phyloP scores from a whole-genome alignment of 495 filamentous ascomycete genomes.

The Choiromyces venosus region DNA sequence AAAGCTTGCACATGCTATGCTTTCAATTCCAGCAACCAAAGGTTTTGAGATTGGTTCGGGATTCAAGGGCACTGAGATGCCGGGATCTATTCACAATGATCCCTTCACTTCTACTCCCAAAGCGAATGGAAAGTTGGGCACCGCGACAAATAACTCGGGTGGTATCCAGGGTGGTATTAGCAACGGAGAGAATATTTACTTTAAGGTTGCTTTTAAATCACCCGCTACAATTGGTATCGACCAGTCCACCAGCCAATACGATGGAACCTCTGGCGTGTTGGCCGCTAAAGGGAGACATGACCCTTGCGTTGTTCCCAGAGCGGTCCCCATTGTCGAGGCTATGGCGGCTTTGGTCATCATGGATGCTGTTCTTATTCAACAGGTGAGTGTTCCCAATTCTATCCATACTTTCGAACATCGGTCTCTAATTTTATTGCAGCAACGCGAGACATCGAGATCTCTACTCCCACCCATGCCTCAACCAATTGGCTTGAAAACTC shows the following conservation, averaged over 20 bases:
- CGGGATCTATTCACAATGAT: conserved; percentile 91
- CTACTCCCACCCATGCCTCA: conserved; percentile 50
- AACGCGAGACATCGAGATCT: conserved; percentile 49
- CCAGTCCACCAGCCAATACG: conserved; percentile 78
- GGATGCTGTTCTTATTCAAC: conserved; percentile 86
- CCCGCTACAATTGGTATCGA: conserved; percentile 92
- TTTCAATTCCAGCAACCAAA: conserved; percentile 94
- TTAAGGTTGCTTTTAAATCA: conserved; percentile 92
- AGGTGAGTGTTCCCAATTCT: conserved; percentile 46
- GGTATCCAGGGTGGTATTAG: conserved; percentile 96
- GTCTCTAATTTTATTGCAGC: conserved; percentile 13
- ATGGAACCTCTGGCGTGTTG: conserved; percentile 64
- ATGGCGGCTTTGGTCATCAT: conserved; percentile 91
- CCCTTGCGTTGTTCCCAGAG: conserved; percentile 88
- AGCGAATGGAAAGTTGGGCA: conserved; percentile 57
- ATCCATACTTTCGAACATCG: neutral
- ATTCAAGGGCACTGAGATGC: conserved; percentile 79
- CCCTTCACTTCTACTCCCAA: conserved; percentile 63
- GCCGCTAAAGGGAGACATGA: conserved; percentile 96
- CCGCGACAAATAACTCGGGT: conserved; percentile 92
- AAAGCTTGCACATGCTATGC: conserved; percentile 89
- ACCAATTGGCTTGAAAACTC: conserved; percentile 26
- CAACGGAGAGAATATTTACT: conserved; percentile 92
- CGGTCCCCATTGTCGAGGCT: conserved; percentile 91
- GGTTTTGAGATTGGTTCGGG: conserved; percentile 95